A percentile compares a stretch with the other conserved stretches of the same genome.
Evolutionary conservation across 2,329 filamentous ascomycete species (phyloP).

Genomic region (Elsinoe necatrix): DNA sequence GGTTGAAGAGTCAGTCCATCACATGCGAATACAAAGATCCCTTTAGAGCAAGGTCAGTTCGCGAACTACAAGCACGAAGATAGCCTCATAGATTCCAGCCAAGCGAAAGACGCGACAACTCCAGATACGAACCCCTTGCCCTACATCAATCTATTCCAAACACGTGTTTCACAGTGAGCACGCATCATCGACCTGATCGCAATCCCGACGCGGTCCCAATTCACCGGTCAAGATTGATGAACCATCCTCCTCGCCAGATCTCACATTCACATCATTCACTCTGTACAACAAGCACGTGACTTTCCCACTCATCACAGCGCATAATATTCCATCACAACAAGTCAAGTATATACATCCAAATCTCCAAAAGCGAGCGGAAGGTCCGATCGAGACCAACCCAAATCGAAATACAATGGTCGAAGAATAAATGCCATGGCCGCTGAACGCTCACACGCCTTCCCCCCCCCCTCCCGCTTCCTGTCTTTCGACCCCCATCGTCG

Average conservation of each 20-base stretch:
- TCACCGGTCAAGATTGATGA: not conserved
- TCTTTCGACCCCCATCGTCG: too few relatives aligned
- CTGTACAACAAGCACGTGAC: not conserved
- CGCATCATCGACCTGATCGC: not conserved
- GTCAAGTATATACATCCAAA: not conserved
- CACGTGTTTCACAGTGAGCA: not conserved
- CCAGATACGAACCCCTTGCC: not conserved
- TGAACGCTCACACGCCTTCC: not conserved
- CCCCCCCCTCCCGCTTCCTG: not conserved
- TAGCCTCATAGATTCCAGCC: not conserved
- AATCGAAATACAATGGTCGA: not conserved
- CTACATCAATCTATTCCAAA: not conserved
- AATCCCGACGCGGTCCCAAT: not conserved
- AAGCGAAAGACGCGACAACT: not conserved
- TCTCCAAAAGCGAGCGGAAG: not conserved
- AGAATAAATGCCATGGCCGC: not conserved
- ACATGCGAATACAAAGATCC: too few relatives aligned
- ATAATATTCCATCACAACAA: not conserved
- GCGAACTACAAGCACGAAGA: too few relatives aligned
- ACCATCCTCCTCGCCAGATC: not conserved
- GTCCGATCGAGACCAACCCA: not conserved
- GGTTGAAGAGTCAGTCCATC: not conserved
- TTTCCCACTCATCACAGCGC: not conserved
- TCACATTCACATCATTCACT: not conserved
- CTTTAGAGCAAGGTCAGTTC: too few relatives aligned